phyloP scores from a whole-genome alignment of 768 basidiomycete genomes.

The Aureoboletus auriporus region DNA sequence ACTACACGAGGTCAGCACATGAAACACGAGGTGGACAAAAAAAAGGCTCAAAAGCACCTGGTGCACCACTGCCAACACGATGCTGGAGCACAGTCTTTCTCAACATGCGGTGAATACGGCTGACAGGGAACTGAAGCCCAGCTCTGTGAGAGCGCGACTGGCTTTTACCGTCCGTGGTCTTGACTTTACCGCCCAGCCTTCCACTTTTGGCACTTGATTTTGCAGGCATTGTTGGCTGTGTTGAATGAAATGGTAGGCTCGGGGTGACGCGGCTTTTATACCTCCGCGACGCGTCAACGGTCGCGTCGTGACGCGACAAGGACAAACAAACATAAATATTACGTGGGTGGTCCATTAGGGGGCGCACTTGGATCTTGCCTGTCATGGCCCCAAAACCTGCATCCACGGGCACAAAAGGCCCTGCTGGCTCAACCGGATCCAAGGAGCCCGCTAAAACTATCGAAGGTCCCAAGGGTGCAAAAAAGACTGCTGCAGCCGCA shows the following conservation, averaged over 20 bases:
- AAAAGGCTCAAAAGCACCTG: conserved; percentile 47
- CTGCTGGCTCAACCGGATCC: conserved; percentile 51
- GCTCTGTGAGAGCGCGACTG: conserved; percentile 73
- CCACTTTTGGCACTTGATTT: conserved; percentile 31
- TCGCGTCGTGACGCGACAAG: conserved; percentile 38
- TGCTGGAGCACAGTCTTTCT: conserved; percentile 85
- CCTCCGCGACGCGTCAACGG: conserved; percentile 11
- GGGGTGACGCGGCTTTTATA: conserved; percentile 21
- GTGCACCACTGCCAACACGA: conserved; percentile 86
- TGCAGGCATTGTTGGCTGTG: conserved; percentile 20
- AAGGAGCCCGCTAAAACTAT: conserved; percentile 62
- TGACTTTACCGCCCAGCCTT: conserved; percentile 52
- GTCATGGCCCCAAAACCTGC: conserved; percentile 59
- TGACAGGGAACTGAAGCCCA: conserved; percentile 85
- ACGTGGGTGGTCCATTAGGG: conserved; percentile 36
- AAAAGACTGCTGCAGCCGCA: conserved; percentile 59
- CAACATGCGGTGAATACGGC: conserved; percentile 85
- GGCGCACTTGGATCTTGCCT: conserved; percentile 8
- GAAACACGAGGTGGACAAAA: conserved; percentile 9
- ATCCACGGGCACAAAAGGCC: conserved; percentile 65
- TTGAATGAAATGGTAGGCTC: not conserved
- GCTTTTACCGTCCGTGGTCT: conserved; percentile 38
- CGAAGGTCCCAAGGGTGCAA: conserved; percentile 63
- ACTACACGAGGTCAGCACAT: conserved; percentile 40
- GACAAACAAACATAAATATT: conserved; percentile 29